Base-by-base conservation (phyloP, 768 basidiomycete genomes). In the Russula virescens region DNA sequence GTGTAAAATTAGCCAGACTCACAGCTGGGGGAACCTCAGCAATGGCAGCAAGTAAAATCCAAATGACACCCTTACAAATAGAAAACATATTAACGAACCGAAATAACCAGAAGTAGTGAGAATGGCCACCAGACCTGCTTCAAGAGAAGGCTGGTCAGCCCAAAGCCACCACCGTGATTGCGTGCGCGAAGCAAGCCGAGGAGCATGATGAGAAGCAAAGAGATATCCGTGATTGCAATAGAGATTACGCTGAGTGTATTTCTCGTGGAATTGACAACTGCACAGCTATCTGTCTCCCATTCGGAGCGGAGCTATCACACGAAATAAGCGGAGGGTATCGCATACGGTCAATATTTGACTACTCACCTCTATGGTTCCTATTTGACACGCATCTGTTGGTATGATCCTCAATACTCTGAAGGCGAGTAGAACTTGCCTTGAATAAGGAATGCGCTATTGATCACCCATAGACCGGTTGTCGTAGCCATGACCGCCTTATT, bases 121-220 rank as follows among this genome's bases (percentile, higher is more conserved):
- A n/a, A 19, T 18, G 11, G 14, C 1, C 31, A 34, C 19, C 19
- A 7, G 13, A 50, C 63, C 59, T 60, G 63, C 14, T 8, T 61
- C 52, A 47, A 61, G 6, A 64, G 45, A 46, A 64, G 21, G 10
- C 16, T 14, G 7, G 46, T 21, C 26, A 64, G 5, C 23, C 40
- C 14, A 14, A 31, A 8, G 31, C 31, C 35, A 34, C 49, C 21
- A 5, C 35, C 58, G 10, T 9, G 6, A 3, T 2, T 10, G 25
- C 52, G 58, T 10, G 34, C 2, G 25, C 49, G 54, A n/a, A 64
- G 26, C 53, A 64, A 25, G 25, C 60, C 60, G 16, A 57, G 9
- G 19, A 64, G 43, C 60, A 64, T 64, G 19, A 52, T 50, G 13
- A 50, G 18, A 14, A 61, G 54, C 23, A 64, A 31, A 16, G 23